phyloP scores from a whole-genome alignment of 148 eudicot species.

The Chenopodium formosanum region DNA sequence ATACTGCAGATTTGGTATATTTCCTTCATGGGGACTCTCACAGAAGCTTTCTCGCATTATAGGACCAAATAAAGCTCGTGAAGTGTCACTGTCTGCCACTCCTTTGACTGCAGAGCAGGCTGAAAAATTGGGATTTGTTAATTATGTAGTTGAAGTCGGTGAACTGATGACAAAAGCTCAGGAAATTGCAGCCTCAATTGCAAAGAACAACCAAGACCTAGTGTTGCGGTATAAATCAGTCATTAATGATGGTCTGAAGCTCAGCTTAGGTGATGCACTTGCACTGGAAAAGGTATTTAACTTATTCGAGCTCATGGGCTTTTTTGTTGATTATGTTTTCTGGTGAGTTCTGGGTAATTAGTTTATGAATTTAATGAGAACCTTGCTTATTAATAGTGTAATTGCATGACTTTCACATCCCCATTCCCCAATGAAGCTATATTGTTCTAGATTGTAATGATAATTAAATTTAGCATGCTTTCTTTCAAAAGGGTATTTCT shows the following conservation, averaged over 20 bases:
- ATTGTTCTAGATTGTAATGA: background rate
- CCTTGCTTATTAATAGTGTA: background rate
- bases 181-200: constrained; percentile 71
- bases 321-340: background rate
- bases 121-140: constrained; percentile 80
- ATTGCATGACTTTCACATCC: background rate
- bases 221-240: constrained; percentile 87
- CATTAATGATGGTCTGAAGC: constrained; percentile 85
- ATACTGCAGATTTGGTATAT: constrained; percentile 78
- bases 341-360: background rate
- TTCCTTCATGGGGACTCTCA: constrained; percentile 98
- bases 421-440: background rate
- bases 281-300: constrained; percentile 77
- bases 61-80: constrained; percentile 86
- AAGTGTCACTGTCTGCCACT: constrained; percentile 60
- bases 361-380: background rate
- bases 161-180: constrained; percentile 71
- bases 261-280: constrained; percentile 65
- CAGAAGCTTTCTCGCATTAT: constrained; percentile 93
- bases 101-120: constrained; percentile 83
- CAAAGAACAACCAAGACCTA: constrained; percentile 71
- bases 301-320: constrained; percentile 13
- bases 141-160: constrained; percentile 69
- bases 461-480: background rate
- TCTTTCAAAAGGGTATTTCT: background rate